Base-by-base conservation (phyloP, 768 basidiomycete genomes). In the Rickenella mellea region DNA sequence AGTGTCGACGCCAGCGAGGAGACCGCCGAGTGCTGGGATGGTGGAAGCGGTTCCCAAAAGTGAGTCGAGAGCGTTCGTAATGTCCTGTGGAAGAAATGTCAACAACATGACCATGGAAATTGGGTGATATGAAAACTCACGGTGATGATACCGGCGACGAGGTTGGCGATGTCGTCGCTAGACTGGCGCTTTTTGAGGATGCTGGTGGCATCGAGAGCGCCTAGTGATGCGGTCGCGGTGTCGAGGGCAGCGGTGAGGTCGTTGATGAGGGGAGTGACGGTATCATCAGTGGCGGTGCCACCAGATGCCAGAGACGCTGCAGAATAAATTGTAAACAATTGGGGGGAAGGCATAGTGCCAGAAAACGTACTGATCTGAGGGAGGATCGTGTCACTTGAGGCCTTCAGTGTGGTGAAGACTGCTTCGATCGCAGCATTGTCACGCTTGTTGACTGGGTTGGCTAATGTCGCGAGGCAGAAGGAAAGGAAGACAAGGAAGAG, bases 1-100 rank as follows among this genome's bases (percentile, higher is more conserved):
- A 5, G 48, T 31, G 49, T 61, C 58, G 43, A 61, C 40, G 28
- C 52, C 51, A 24, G 31, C 30, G 32, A 61, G 47, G 15, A 55
- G 47, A 2, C 21, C 31, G 17, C 53, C 52, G 42, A 58, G 52
- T 3, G 24, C 48, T 29, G 55, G 55, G 46, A 61, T 50, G 25
- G 50, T 37, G n/a, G 49, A 27, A 1, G 47, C 42, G 14, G 31
- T 44, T 6, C 41, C 45, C 42, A 57, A 47, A 26, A 60, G 50
- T 1, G 50, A 46, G 20, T 48, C 48, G 31, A 55, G 48, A 14
- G 52, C 37, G 20, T 49, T 52, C 21, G 56, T 30, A 27, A 59
- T 41, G 39, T 55, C 54, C 55, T 56, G 20, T 30, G 17, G 20
- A 43, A 30, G 17, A 27, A 22, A n/a, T 4, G 42, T 10, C n/a